Conservation (phyloP, 2,329 filamentous ascomycete species). For the Botrytis pseudocinerea region DNA sequence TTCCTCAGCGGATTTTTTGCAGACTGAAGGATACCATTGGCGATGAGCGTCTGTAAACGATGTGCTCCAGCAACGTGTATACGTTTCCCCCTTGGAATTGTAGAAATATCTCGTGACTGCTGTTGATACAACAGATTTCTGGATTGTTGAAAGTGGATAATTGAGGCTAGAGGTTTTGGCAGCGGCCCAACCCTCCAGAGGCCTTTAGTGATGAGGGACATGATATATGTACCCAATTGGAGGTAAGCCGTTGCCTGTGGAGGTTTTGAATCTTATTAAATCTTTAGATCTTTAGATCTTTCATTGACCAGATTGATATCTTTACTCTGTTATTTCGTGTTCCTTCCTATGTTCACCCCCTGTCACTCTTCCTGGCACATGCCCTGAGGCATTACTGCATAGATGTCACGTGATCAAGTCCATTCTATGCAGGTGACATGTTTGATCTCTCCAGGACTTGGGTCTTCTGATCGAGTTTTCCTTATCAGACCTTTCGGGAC, state of each 20-base stretch:
- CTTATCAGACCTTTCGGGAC: not conserved
- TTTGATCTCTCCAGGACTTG: not conserved
- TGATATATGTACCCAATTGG: not conserved
- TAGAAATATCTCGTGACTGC: constrained; percentile 8
- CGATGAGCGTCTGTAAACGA: constrained; percentile 2
- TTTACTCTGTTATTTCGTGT: not conserved
- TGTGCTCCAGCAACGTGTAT: constrained; percentile 1
- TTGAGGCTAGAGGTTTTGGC: constrained; percentile 1
- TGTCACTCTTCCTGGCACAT: not conserved
- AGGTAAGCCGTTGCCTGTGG: not conserved
- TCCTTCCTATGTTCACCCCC: not conserved
- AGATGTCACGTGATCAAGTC: not conserved
- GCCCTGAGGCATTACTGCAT: not conserved
- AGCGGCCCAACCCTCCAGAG: constrained; percentile 8
- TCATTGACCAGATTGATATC: not conserved
- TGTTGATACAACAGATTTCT: not conserved
- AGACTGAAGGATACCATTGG: constrained; percentile 7
- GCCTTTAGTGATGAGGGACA: not conserved
- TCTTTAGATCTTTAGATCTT: not conserved
- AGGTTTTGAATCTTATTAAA: not conserved
- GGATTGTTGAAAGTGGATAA: not conserved
- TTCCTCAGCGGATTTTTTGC: not conserved
- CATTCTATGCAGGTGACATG: not conserved
- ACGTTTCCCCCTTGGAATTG: not conserved
- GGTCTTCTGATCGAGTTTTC: not conserved